phyloP scores from a whole-genome alignment of 306 rosid species.

The Medicago arabica region DNA sequence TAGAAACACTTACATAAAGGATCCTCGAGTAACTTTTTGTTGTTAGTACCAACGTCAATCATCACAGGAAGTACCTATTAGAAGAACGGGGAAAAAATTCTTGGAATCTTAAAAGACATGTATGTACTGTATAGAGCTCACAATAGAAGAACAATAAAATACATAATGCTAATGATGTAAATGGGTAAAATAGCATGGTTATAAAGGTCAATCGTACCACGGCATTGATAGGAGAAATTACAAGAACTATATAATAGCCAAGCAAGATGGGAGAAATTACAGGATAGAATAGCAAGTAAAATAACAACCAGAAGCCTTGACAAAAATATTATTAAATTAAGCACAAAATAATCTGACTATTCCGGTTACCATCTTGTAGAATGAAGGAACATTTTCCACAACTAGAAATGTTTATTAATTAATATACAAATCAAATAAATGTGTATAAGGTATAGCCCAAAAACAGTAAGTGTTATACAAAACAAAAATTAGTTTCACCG shows the following conservation, averaged over 20 bases:
- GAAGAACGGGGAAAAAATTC: background rate
- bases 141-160: constrained; percentile 21
- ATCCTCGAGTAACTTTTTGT: constrained; percentile 78
- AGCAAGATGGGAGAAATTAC: constrained; percentile 30
- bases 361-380: constrained; percentile 20
- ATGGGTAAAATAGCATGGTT: background rate
- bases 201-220: background rate
- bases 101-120: constrained; percentile 4
- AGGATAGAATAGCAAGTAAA: constrained; percentile 21
- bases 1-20: constrained; percentile 74
- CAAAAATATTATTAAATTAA: constrained; percentile 8
- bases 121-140: background rate
- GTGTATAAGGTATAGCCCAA: constrained; percentile 25
- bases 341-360: constrained; percentile 7
- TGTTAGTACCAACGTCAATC: constrained; percentile 99
- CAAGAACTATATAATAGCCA: constrained; percentile 13
- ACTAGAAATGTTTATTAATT: background rate
- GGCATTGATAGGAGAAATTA: constrained; percentile 20
- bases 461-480: constrained; percentile 14
- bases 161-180: background rate
- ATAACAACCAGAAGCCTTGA: constrained; percentile 23
- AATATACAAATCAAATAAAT: constrained; percentile 24
- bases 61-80: constrained; percentile 94
- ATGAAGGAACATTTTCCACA: constrained; percentile 19
- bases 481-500: constrained; percentile 1